Conservation (phyloP, 225 moss, liverwort and hornwort species). For the Straminergon stramineum region DNA sequence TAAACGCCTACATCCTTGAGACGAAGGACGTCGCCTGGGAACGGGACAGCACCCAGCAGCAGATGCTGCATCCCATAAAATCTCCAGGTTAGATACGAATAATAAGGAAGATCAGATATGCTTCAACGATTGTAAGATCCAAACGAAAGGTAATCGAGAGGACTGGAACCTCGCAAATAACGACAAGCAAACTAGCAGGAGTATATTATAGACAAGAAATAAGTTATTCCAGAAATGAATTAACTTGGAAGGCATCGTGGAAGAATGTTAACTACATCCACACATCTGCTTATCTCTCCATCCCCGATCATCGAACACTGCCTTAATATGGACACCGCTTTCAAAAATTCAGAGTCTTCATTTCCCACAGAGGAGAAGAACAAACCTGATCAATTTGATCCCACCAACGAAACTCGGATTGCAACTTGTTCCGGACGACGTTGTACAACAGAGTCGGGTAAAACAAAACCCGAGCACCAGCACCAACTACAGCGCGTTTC, state of each 20-base stretch:
- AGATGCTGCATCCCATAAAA: slow-evolving; percentile 35
- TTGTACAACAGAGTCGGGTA: slow-evolving; percentile 93
- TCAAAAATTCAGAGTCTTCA: neutral
- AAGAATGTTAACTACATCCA: neutral
- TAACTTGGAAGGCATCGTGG: neutral
- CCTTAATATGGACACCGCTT: neutral
- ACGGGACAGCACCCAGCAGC: slow-evolving; percentile 89
- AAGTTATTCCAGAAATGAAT: neutral
- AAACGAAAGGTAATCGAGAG: neutral
- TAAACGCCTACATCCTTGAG: slow-evolving; percentile 80
- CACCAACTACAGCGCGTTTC: slow-evolving; percentile 82
- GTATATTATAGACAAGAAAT: neutral
- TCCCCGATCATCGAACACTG: neutral
- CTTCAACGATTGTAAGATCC: neutral
- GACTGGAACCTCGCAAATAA: neutral
- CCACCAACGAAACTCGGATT: slow-evolving; percentile 99
- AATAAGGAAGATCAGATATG: neutral
- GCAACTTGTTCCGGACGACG: slow-evolving; percentile 85
- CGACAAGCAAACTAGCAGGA: neutral
- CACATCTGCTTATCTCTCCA: neutral
- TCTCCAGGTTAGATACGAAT: neutral
- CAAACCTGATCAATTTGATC: slow-evolving; percentile 90
- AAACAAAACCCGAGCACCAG: slow-evolving; percentile 86
- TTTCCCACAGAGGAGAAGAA: neutral
- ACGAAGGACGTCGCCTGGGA: slow-evolving; percentile 83